phyloP scores from a whole-genome alignment of 306 rosid species.

The Begonia masoniana region DNA sequence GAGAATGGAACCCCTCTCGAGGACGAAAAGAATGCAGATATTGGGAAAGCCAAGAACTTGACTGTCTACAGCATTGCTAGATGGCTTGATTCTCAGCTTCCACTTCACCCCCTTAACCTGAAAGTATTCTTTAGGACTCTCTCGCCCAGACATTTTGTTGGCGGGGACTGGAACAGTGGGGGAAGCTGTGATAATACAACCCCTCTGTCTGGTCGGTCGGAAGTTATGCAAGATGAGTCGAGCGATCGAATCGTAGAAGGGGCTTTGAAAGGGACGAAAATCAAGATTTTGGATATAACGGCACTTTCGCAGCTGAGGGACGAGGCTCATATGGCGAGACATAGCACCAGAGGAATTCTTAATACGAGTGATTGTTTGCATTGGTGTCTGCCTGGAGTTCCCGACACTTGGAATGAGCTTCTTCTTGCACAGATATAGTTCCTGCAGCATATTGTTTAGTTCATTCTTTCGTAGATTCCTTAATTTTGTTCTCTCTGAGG shows the following conservation, averaged over 20 bases:
- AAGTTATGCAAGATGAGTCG: conserved; percentile 50
- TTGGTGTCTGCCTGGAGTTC: conserved; percentile 92
- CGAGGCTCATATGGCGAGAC: conserved; percentile 84
- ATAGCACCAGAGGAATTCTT: conserved; percentile 37
- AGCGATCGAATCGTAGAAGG: conserved; percentile 39
- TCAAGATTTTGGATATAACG: conserved; percentile 66
- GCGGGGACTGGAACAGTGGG: conserved; percentile 93
- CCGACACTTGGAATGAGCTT: conserved; percentile 91
- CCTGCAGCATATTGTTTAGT: neutral
- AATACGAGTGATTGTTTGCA: conserved; percentile 76
- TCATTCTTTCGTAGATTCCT: neutral
- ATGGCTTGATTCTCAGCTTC: conserved; percentile 78
- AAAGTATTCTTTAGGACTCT: conserved; percentile 78
- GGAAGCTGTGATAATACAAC: conserved; percentile 64
- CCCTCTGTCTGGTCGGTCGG: conserved; percentile 56
- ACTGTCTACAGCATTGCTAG: conserved; percentile 44
- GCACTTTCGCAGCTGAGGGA: conserved; percentile 78
- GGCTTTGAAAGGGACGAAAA: conserved; percentile 73
- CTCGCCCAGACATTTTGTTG: conserved; percentile 73
- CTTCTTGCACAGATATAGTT: conserved; percentile 62
- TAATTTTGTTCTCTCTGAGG: neutral
- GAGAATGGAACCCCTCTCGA: conserved; percentile 51
- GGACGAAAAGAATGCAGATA: conserved; percentile 37
- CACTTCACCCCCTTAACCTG: conserved; percentile 36
- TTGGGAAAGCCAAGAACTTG: conserved; percentile 56